phyloP scores from a whole-genome alignment of 2,329 filamentous ascomycete genomes.

The Aspergillus novoparasiticus region DNA sequence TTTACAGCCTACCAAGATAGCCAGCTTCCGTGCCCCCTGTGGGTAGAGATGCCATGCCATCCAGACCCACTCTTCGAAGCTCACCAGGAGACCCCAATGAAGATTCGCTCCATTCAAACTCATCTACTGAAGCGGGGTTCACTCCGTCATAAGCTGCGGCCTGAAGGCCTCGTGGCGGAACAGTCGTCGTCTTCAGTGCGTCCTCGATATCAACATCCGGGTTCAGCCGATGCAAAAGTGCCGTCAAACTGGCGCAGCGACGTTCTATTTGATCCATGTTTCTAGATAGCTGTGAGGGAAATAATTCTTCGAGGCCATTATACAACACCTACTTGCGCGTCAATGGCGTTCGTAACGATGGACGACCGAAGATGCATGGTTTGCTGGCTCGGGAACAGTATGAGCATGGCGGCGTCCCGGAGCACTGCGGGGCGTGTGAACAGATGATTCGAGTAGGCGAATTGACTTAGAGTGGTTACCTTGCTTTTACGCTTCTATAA shows the following conservation, averaged over 20 bases:
- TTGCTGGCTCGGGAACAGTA: slow-evolving; percentile 18
- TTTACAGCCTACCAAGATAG: slow-evolving; percentile 16
- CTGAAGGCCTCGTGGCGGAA: too few species aligned
- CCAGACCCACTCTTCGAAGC: slow-evolving; percentile 3
- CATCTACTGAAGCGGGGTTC: background rate
- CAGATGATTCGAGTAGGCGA: background rate
- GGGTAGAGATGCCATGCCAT: slow-evolving; percentile 22
- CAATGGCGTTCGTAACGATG: slow-evolving; percentile 17
- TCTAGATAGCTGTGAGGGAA: background rate
- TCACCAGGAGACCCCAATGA: slow-evolving; percentile 2
- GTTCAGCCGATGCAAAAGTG: slow-evolving; percentile 12
- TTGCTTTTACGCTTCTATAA: slow-evolving; percentile 18
- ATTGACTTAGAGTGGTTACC: background rate
- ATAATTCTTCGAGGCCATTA: too few species aligned
- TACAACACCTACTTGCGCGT: slow-evolving; percentile 16
- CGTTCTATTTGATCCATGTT: slow-evolving; percentile 20
- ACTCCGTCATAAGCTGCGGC: too few species aligned
- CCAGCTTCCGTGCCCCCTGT: slow-evolving; percentile 10
- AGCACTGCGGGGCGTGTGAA: slow-evolving; percentile 12
- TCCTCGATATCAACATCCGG: slow-evolving; percentile 15
- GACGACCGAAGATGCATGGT: slow-evolving; percentile 13
- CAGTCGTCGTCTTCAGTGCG: background rate
- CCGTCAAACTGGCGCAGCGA: slow-evolving; percentile 12
- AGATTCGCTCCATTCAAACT: slow-evolving; percentile 21
- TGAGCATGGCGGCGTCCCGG: slow-evolving; percentile 16